Evolutionary conservation across 306 rosid species (phyloP).

Genomic region (Gastrolobium villosum): DNA sequence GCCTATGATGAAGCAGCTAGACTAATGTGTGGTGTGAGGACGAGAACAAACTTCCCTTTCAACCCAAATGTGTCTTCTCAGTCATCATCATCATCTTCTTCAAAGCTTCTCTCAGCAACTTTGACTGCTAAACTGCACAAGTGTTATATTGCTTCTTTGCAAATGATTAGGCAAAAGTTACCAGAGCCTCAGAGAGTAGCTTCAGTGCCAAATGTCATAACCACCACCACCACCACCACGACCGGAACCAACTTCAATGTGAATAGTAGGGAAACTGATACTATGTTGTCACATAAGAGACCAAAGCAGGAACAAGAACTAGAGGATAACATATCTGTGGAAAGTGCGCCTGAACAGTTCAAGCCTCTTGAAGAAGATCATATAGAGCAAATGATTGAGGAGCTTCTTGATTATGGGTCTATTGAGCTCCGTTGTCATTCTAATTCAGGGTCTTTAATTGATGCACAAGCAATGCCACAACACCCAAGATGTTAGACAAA

Average conservation of each 20-base stretch:
- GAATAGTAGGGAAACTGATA: conserved; percentile 24
- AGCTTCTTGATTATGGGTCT: conserved; percentile 73
- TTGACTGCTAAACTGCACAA: conserved; percentile 73
- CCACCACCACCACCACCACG: conserved; percentile 10
- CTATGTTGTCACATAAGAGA: conserved; percentile 42
- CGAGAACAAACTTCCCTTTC: conserved; percentile 74
- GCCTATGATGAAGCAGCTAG: conserved; percentile 88
- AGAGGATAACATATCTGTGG: conserved; percentile 44
- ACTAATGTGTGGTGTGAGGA: conserved; percentile 76
- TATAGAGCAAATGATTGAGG: conserved; percentile 82
- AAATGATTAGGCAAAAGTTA: conserved; percentile 57
- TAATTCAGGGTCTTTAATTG: conserved; percentile 35
- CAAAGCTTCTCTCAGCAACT: conserved; percentile 75
- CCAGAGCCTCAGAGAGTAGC: conserved; percentile 45
- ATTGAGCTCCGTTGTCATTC: conserved; percentile 61
- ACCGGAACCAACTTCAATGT: conserved; percentile 18
- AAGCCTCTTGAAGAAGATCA: conserved; percentile 70
- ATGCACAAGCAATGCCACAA: background rate
- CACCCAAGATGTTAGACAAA: background rate
- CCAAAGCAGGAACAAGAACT: conserved; percentile 36
- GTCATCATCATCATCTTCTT: conserved; percentile 58
- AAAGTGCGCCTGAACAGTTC: conserved; percentile 48
- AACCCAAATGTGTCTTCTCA: conserved; percentile 65
- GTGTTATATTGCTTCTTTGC: conserved; percentile 77
- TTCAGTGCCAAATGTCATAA: background rate